Evolutionary conservation across 805 yeast genomes (phyloP), one percentile per base, ranked within the genome.

Genomic region (Candida vartiovaarae): DNA sequence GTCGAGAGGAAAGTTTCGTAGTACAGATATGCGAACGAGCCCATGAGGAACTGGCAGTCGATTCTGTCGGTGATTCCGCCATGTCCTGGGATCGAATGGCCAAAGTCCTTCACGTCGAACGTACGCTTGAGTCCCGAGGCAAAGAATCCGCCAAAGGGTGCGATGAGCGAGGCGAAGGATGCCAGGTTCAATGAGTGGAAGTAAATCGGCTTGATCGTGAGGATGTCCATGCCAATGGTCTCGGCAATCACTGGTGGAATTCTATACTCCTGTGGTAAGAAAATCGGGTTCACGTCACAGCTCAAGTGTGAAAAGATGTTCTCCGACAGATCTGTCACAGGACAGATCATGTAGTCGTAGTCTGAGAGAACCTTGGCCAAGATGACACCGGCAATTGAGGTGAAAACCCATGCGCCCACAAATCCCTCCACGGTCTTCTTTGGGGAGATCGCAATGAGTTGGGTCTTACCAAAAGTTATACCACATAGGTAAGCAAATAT

Each of bases 21-120:
- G 67, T 93, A 93, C 52, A 93, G 71, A 60, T 89, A 90, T 31
- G 93, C 76, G 61, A 93, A 93, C 34, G 95, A 86, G 9, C 99
- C 99, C 98, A 93, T 93, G 55, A 93, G 71, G 61, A 91, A 93
- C 67, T 93, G 98, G 67, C 99, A 93, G 67, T 93, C 99, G 71
- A 93, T 82, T 67, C 99, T 78, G 63, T 93, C 99, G 26, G 97
- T 90, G 53, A 93, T 82, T 54, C 99, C 99, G 50, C 99, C 99
- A 61, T 93, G 99, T 30, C 99, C 99, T 11, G 99, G 99, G 54
- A 93, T 93, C 8, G 98, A 91, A 60, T 91, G 95, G 53, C 98
- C 99, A 59, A 93, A 93, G 66, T 93, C 99, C 67, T 93, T 93
- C 43, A 90, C 89, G 59, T 91, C 86, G 68, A 93, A 90, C 10